Evolutionary conservation across 164 flowering plant species (phyloP), one percentile per base, ranked within the genome.

Genomic region (Piper longum): DNA sequence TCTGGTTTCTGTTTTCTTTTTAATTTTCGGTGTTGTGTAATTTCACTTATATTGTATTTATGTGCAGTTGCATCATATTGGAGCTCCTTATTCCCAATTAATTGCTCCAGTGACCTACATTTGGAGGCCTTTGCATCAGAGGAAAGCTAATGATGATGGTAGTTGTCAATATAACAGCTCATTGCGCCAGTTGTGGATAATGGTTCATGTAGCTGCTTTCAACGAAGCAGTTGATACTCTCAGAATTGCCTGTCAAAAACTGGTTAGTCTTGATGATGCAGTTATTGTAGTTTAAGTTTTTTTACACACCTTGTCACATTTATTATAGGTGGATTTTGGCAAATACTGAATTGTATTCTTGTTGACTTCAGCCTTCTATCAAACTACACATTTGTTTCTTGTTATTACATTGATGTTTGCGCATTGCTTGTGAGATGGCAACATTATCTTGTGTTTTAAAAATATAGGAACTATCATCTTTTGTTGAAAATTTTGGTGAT

Each of bases 41-140:
- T 39, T 45, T 41, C 41, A 36, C 54, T 11, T 36, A 18, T 58
- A n/a, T 61, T 11, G 65, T 45, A 39, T 16, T 58, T 57, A 45
- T 64, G 67, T 71, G 73, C 79, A 88, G 99, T 89, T 88, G 73
- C 82, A 90, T 80, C 83, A 82, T 75, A 74, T 72, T 72, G 93
- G 82, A 72, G 75, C 74, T 54, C 73, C 80, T 26, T 39, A 39
- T 72, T 69, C 81, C 61, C 76, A 66, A 57, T 41, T 82, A 26
- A 81, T 90, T 71, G 80, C 89, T 57, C 97, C 99, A 44, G 93
- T 93, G 69, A 90, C 77, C 45, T 93, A 80, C 67, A 88, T 93
- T 91, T 93, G 97, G 97, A 77, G 83, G 43, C 86, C 90, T 56
- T 56, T 36, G 17, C 52, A 3, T 52, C 63, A 60, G 41, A 70